phyloP scores from a whole-genome alignment of 352 stramenopile genomes.

The Globisporangium abappressorium region DNA sequence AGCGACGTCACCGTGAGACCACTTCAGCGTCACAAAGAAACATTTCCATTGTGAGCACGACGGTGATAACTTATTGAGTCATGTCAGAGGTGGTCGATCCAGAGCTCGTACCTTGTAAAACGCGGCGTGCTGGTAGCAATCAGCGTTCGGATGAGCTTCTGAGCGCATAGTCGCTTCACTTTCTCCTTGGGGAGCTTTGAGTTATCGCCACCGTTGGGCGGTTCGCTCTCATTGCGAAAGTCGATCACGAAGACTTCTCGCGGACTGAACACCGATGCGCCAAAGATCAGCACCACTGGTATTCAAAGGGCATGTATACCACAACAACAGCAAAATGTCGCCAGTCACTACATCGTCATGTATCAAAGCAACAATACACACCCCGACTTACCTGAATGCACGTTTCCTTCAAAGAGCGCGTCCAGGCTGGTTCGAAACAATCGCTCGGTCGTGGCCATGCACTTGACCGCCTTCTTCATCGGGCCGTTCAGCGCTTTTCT shows the following conservation, averaged over 20 bases:
- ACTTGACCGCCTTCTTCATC: constrained; percentile 51
- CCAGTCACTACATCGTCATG: background rate
- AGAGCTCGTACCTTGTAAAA: constrained; percentile 11
- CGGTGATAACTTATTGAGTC: background rate
- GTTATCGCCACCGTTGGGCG: background rate
- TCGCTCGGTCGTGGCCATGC: constrained; percentile 31
- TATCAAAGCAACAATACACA: background rate
- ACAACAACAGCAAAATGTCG: background rate
- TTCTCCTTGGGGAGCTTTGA: constrained; percentile 26
- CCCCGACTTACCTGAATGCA: constrained; percentile 23
- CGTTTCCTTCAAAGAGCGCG: constrained; percentile 33
- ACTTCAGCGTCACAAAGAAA: constrained; percentile 21
- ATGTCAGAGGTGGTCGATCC: background rate
- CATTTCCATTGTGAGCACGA: background rate
- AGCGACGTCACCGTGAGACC: constrained; percentile 40
- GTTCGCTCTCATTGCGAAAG: constrained; percentile 22
- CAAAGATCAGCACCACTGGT: constrained; percentile 62
- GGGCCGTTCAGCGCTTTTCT: constrained; percentile 29
- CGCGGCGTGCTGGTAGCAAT: constrained; percentile 28
- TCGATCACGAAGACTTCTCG: constrained; percentile 52
- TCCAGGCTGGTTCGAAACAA: constrained; percentile 29
- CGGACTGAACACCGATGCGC: constrained; percentile 47
- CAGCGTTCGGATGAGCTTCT: constrained; percentile 62
- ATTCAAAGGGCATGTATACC: background rate
- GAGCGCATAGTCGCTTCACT: constrained; percentile 40